Evolutionary conservation across 1,139 yeast species (phyloP).

Genomic region (Blastobotrys ciferrii): DNA sequence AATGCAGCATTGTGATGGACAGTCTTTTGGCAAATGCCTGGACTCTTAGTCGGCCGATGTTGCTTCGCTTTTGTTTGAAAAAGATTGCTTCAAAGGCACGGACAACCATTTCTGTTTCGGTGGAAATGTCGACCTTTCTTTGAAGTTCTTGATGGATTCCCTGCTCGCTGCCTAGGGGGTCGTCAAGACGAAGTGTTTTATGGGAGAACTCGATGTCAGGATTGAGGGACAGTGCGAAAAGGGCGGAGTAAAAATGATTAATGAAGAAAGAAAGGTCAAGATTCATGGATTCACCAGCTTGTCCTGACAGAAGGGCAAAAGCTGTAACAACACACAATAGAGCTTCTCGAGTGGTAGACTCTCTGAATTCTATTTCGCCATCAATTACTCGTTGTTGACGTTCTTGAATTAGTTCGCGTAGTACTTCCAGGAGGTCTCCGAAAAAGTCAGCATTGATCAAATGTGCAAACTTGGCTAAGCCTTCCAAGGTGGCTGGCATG

Average conservation of each 20-base stretch:
- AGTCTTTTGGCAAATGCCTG: conserved; percentile 81
- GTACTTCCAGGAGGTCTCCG: conserved; percentile 87
- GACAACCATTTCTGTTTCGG: conserved; percentile 80
- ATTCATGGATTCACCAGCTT: conserved; percentile 49
- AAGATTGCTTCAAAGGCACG: conserved; percentile 78
- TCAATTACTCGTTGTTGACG: conserved; percentile 38
- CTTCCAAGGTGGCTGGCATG: conserved; percentile 87
- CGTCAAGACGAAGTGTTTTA: conserved; percentile 73
- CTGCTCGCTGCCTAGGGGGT: conserved; percentile 53
- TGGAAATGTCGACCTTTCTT: conserved; percentile 71
- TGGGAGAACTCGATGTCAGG: conserved; percentile 84
- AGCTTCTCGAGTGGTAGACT: conserved; percentile 59
- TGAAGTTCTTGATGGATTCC: conserved; percentile 48
- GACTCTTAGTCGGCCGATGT: conserved; percentile 71
- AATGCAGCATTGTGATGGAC: conserved; percentile 61
- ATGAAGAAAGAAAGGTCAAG: conserved; percentile 53
- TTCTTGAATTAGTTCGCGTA: conserved; percentile 71
- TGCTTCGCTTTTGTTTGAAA: conserved; percentile 57
- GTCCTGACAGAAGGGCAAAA: conserved; percentile 78
- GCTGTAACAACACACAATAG: conserved; percentile 86
- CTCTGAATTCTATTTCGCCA: conserved; percentile 40
- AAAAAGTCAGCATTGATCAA: conserved; percentile 88
- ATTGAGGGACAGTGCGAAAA: conserved; percentile 70
- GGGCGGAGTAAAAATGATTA: conserved; percentile 63
- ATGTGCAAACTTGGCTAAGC: conserved; percentile 84